Conservation (phyloP, 169 alveolate species). For the Plasmodium cynomolgi region DNA sequence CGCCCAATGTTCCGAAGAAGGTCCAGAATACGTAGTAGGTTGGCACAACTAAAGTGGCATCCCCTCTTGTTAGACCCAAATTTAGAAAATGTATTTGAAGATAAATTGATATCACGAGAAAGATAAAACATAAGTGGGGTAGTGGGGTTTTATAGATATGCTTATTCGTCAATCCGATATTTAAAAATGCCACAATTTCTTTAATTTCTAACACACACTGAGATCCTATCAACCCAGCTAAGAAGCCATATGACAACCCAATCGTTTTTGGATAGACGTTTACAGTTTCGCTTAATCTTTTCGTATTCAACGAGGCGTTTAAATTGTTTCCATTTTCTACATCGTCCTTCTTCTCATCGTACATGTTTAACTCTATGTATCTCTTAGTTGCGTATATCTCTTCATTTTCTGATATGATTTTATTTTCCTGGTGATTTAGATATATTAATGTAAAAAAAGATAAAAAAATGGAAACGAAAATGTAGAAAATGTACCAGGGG, state of each 20-base stretch:
- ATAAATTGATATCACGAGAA: constrained; percentile 85
- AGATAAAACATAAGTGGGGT: constrained; percentile 83
- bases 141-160: constrained; percentile 80
- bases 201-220: constrained; percentile 89
- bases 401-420: constrained; percentile 77
- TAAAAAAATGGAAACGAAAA: constrained; percentile 79
- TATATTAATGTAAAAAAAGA: constrained; percentile 84
- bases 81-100: constrained; percentile 86
- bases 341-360: constrained; percentile 56
- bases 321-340: constrained; percentile 55
- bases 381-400: constrained; percentile 78
- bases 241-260: constrained; percentile 86
- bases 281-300: constrained; percentile 49
- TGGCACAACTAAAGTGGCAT: constrained; percentile 88
- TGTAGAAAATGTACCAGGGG: constrained; percentile 86
- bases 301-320: constrained; percentile 13
- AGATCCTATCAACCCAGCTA: constrained; percentile 89
- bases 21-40: constrained; percentile 89
- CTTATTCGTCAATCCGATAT: constrained; percentile 76
- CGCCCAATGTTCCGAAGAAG: constrained; percentile 89
- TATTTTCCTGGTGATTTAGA: constrained; percentile 81
- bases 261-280: constrained; percentile 77
- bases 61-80: constrained; percentile 87
- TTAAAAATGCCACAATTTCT: constrained; percentile 83
- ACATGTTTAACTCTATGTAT: constrained; percentile 75